Conservation (phyloP, 345 rosid genomes). For the Adansonia digitata region DNA sequence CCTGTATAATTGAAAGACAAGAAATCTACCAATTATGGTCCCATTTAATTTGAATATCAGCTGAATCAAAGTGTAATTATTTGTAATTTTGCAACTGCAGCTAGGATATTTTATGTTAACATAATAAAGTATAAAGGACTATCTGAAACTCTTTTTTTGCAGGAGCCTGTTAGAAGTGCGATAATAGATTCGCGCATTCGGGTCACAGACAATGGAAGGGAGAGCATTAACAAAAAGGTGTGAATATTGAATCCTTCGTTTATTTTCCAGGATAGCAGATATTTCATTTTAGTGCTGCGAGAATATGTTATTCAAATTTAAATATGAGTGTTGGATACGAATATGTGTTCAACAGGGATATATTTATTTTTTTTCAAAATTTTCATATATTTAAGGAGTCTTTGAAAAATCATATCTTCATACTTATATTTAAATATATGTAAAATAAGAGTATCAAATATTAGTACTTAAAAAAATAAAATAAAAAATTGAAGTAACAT, state of each 20-base stretch:
- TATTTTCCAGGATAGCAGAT: background rate
- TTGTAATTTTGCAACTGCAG: background rate
- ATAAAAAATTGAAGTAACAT: no score
- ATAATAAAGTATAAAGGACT: no score
- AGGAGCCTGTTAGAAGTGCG: constrained; percentile 77
- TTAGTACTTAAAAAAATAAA: no score
- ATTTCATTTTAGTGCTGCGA: background rate
- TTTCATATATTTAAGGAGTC: no score
- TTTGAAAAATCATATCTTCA: no score
- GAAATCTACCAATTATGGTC: background rate
- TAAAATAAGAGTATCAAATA: no score
- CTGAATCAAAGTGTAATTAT: background rate
- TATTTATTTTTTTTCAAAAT: no score
- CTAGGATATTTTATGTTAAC: background rate
- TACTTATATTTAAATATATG: no score
- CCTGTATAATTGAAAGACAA: background rate
- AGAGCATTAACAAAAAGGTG: constrained; percentile 81
- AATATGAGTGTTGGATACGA: no score
- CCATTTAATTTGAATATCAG: background rate
- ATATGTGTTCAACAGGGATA: no score
- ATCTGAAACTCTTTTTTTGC: constrained; percentile 16
- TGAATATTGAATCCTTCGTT: background rate
- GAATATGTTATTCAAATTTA: no score
- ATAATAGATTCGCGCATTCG: constrained; percentile 65
- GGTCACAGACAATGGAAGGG: constrained; percentile 89